These are phyloP conservation scores for Aquilaria yunnanensis DNA, from an alignment of 345 rosid species.

Conservation along the genomic window DNA sequence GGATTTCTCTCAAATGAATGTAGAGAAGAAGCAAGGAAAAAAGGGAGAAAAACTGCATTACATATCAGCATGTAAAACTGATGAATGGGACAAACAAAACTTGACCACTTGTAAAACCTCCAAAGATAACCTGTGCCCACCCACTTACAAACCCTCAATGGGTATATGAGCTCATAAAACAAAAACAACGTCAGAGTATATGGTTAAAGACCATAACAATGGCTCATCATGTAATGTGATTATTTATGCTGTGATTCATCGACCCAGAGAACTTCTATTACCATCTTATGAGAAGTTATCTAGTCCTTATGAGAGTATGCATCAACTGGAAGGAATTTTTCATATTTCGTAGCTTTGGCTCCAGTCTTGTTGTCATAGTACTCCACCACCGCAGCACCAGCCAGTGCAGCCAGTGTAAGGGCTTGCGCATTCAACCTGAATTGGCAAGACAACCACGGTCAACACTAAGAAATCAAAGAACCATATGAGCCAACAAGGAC, in stretches of 20 bases:
- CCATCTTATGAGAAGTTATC: not conserved
- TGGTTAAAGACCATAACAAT: not conserved
- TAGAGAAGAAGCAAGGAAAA: too few species aligned
- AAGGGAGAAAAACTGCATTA: too few species aligned
- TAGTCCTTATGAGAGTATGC: slow-evolving; percentile 41
- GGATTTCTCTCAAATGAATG: too few species aligned
- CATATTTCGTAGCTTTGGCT: slow-evolving; percentile 40
- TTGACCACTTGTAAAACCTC: not conserved
- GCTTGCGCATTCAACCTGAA: slow-evolving; percentile 94
- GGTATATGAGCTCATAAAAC: not conserved
- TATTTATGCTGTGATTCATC: not conserved
- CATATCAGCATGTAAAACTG: too few species aligned
- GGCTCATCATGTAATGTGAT: not conserved
- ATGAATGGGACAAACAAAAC: not conserved
- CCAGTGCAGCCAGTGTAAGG: slow-evolving; percentile 79
- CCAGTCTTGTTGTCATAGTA: slow-evolving; percentile 68
- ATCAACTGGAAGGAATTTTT: slow-evolving; percentile 42
- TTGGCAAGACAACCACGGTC: not conserved
- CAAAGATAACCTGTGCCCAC: not conserved
- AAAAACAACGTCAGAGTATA: slow-evolving; percentile 1
- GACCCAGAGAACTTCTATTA: not conserved
- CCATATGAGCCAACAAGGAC: too few species aligned
- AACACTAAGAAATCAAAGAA: not conserved
- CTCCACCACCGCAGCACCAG: slow-evolving; percentile 87
- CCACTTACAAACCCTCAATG: slow-evolving; percentile 1